Evolutionary conservation across 1,284 basidiomycete species (phyloP).

Genomic region (Inonotus hispidus): DNA sequence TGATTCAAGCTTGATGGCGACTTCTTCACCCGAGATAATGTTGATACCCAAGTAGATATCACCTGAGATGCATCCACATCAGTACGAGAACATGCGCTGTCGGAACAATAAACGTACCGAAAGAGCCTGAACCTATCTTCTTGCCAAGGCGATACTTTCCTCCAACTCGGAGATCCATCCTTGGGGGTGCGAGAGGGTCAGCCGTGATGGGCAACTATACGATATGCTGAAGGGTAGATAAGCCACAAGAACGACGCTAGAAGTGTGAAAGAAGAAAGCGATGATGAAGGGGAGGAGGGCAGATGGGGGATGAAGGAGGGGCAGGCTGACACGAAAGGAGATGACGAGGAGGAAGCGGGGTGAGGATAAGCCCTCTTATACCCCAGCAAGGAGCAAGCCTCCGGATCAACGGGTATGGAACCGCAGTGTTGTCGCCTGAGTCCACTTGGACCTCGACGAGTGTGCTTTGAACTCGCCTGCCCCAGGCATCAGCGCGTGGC

Average conservation of each 20-base stretch:
- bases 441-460: neutral
- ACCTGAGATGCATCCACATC: conserved; percentile 44
- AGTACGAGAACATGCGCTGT: neutral
- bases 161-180: conserved; percentile 92
- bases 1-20: conserved; percentile 99
- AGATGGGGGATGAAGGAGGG: conserved; percentile 4
- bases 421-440: neutral
- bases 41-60: conserved; percentile 99
- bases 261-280: conserved; percentile 8
- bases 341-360: conserved; percentile 4
- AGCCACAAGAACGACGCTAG: conserved; percentile 10
- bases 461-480: conserved; percentile 9
- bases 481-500: conserved; percentile 15
- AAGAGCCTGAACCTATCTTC: conserved; percentile 99
- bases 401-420: conserved; percentile 1
- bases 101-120: conserved; percentile 58
- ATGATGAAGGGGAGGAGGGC: conserved; percentile 14
- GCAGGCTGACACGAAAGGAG: conserved; percentile 20
- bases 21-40: conserved; percentile 99
- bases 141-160: conserved; percentile 99
- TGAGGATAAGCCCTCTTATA: conserved; percentile 2
- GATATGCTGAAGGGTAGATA: conserved; percentile 7
- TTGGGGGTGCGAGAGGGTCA: conserved; percentile 56
- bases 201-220: conserved; percentile 42
- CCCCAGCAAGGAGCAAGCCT: neutral